Evolutionary conservation across 805 yeast genomes (phyloP).

Genomic region (Hanseniaspora thailandica): DNA sequence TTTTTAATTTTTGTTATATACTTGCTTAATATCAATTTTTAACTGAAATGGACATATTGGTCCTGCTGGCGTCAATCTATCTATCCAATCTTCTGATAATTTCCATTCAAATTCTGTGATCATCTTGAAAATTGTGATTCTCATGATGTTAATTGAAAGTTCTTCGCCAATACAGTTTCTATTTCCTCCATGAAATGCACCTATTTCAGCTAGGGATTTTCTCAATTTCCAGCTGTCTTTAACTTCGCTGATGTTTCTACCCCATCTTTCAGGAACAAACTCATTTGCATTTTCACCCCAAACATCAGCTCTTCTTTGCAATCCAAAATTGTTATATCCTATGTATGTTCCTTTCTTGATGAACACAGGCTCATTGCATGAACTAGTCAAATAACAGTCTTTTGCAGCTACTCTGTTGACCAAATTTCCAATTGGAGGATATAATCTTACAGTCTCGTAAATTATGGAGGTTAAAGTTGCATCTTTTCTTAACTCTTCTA

Average conservation of each 20-base stretch:
- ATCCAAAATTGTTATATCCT: slow-evolving; percentile 44
- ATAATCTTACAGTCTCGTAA: slow-evolving; percentile 39
- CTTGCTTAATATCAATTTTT: slow-evolving; percentile 18
- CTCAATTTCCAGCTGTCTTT: slow-evolving; percentile 32
- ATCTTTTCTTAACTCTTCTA: not conserved
- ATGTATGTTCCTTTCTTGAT: slow-evolving; percentile 43
- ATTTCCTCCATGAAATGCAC: slow-evolving; percentile 49
- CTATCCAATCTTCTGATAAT: slow-evolving; percentile 37
- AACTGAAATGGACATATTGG: slow-evolving; percentile 41
- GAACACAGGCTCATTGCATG: slow-evolving; percentile 23
- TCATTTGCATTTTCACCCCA: slow-evolving; percentile 39
- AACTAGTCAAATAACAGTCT: slow-evolving; percentile 24
- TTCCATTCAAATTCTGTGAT: slow-evolving; percentile 30
- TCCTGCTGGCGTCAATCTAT: slow-evolving; percentile 45
- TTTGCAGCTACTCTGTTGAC: slow-evolving; percentile 37
- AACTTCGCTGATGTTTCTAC: slow-evolving; percentile 31
- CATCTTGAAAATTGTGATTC: slow-evolving; percentile 31
- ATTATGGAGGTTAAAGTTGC: slow-evolving; percentile 18
- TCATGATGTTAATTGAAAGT: slow-evolving; percentile 39
- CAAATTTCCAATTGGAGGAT: slow-evolving; percentile 48
- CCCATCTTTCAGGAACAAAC: slow-evolving; percentile 46
- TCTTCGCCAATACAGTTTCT: slow-evolving; percentile 53
- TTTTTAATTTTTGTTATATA: not conserved
- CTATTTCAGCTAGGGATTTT: slow-evolving; percentile 36
- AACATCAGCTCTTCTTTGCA: slow-evolving; percentile 34